Conservation (phyloP, 495 filamentous ascomycete species). For the Trichocladium antarcticum region DNA sequence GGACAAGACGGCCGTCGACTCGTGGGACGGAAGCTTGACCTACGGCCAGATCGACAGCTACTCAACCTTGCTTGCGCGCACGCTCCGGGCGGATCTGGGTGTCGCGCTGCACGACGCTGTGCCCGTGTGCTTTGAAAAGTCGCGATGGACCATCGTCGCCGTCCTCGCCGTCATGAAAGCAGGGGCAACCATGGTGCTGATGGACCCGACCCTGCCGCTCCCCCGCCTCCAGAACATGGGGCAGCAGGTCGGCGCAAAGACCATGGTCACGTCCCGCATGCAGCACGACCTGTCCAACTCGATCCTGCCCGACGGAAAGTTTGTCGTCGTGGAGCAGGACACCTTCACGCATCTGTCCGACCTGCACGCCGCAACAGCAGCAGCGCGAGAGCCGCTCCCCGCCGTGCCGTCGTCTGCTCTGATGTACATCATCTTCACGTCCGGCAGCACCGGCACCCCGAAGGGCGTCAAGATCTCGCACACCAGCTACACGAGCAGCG, state of each 20-base stretch:
- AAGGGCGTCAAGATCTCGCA: slow-evolving; percentile 39
- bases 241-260: slow-evolving; percentile 23
- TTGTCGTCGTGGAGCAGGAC: not conserved
- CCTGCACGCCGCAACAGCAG: not conserved
- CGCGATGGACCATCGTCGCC: slow-evolving; percentile 37
- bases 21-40: slow-evolving; percentile 50
- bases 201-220: slow-evolving; percentile 47
- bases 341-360: not conserved
- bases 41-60: slow-evolving; percentile 42
- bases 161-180: slow-evolving; percentile 42
- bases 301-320: slow-evolving; percentile 11
- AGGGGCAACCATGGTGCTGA: slow-evolving; percentile 39
- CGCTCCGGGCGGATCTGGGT: slow-evolving; percentile 37
- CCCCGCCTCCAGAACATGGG: slow-evolving; percentile 34
- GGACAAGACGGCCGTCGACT: slow-evolving; percentile 24
- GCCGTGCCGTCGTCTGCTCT: slow-evolving; percentile 9
- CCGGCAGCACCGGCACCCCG: slow-evolving; percentile 49
- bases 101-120: slow-evolving; percentile 38
- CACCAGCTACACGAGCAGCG: slow-evolving; percentile 26
- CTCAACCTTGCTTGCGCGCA: slow-evolving; percentile 24
- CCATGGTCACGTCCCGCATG: slow-evolving; percentile 9
- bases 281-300: slow-evolving; percentile 3
- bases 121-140: slow-evolving; percentile 46
- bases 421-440: slow-evolving; percentile 47
- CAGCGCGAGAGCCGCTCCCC: not conserved